These are phyloP conservation scores for Wallacemonas sp. DNA, from an alignment of 208 protist species.

Conservation along the genomic window DNA sequence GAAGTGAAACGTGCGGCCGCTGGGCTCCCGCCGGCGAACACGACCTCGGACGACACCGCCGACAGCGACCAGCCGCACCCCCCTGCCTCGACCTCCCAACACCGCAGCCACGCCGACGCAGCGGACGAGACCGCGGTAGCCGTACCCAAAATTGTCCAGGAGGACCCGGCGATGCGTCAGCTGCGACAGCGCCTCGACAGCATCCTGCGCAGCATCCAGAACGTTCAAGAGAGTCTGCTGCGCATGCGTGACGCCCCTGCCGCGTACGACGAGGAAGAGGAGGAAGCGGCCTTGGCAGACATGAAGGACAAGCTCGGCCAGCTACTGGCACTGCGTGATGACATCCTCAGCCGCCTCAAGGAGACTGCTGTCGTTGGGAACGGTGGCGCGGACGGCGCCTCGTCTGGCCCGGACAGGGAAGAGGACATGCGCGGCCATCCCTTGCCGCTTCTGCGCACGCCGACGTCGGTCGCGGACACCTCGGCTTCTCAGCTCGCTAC, in stretches of 20 bases:
- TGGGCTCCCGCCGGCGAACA: neutral
- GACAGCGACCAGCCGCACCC: slow-evolving; percentile 7
- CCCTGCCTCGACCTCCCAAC: neutral
- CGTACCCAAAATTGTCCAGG: slow-evolving; percentile 4
- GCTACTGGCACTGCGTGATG: slow-evolving; percentile 78
- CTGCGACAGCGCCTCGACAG: slow-evolving; percentile 61
- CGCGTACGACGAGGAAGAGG: slow-evolving; percentile 62
- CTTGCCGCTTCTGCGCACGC: neutral
- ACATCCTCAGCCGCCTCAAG: slow-evolving; percentile 52
- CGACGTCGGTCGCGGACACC: neutral
- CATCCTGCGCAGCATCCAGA: slow-evolving; percentile 79
- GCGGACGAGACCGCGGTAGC: neutral
- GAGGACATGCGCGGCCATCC: neutral
- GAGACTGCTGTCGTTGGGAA: neutral
- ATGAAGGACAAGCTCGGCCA: slow-evolving; percentile 79
- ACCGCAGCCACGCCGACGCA: neutral
- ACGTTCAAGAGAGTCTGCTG: slow-evolving; percentile 51
- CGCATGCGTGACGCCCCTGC: slow-evolving; percentile 14
- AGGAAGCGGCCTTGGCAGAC: slow-evolving; percentile 61
- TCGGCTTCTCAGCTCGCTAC: neutral
- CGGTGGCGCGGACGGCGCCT: slow-evolving; percentile 8
- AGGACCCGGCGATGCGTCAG: slow-evolving; percentile 38
- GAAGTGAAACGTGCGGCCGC: slow-evolving; percentile 10
- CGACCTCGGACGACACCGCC: neutral
- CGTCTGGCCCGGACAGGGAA: slow-evolving; percentile 5